Conservation (phyloP, 495 filamentous ascomycete species). For the Penicillium dipodomyicola region DNA sequence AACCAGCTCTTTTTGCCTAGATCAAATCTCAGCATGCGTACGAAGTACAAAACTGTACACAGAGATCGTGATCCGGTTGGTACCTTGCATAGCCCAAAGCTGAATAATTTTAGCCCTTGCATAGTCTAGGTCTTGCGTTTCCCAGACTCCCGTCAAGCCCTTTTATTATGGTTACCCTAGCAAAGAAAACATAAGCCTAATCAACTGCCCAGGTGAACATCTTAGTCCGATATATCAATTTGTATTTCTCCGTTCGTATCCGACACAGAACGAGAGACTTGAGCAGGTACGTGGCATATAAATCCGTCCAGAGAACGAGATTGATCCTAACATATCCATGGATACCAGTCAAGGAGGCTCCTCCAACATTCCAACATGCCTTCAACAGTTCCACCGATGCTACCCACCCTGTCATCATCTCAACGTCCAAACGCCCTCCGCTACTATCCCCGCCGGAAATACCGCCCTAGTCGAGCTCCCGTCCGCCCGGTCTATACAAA, state of each 20-base stretch:
- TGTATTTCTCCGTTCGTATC: background rate
- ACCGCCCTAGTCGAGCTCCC: background rate
- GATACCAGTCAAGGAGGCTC: background rate
- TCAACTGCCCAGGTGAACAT: background rate
- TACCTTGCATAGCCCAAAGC: background rate
- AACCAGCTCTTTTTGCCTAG: background rate
- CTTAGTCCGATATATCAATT: background rate
- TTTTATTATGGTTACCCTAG: background rate
- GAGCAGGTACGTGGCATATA: background rate
- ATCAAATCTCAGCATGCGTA: background rate
- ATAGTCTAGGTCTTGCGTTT: background rate
- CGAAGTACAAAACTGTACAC: rapidly evolving
- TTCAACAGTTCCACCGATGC: background rate
- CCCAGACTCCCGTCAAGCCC: background rate
- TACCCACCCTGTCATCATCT: background rate
- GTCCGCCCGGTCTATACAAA: constrained; percentile 4
- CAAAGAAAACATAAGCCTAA: background rate
- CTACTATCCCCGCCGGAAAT: background rate
- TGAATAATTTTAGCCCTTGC: background rate
- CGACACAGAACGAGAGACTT: too few species aligned
- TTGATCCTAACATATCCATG: background rate
- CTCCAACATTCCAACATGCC: background rate
- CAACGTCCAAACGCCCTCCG: background rate
- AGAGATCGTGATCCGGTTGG: background rate
- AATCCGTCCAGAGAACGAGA: background rate